Evolutionary conservation across 2,329 filamentous ascomycete genomes (phyloP).

Genomic region (Aspergillus novofumigatus): DNA sequence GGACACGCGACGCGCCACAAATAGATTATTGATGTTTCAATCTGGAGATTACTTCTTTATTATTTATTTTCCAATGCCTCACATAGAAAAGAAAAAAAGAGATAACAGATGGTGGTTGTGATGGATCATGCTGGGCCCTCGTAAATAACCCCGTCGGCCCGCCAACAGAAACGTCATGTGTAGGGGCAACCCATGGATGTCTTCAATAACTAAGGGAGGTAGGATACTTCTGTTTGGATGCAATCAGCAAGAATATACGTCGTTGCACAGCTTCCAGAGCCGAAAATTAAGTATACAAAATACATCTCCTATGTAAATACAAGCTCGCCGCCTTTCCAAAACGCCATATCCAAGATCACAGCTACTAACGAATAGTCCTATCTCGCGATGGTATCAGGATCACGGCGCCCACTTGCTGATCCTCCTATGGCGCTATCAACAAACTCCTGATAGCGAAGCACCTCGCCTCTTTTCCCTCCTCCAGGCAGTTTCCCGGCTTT

Average conservation of each 20-base stretch:
- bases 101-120: neutral
- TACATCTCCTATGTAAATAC: neutral
- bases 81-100: neutral
- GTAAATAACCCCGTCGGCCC: neutral
- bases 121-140: neutral
- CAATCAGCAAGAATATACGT: neutral
- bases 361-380: neutral
- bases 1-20: slow-evolving; percentile 14
- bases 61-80: neutral
- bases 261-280: slow-evolving; percentile 9
- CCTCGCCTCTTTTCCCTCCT: slow-evolving; percentile 67
- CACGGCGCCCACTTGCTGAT: slow-evolving; percentile 18
- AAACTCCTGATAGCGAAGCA: slow-evolving; percentile 93
- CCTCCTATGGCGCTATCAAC: slow-evolving; percentile 65
- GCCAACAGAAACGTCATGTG: neutral
- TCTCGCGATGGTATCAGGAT: slow-evolving; percentile 9
- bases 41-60: too few relatives aligned
- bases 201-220: neutral
- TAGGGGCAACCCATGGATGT: neutral
- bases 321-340: slow-evolving; percentile 1
- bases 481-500: slow-evolving; percentile 43
- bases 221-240: neutral
- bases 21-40: neutral
- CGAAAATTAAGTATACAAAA: neutral
- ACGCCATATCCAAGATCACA: slow-evolving; percentile 5